Evolutionary conservation across 495 filamentous ascomycete species (phyloP).

Genomic region (Endocarpon pusillum): DNA sequence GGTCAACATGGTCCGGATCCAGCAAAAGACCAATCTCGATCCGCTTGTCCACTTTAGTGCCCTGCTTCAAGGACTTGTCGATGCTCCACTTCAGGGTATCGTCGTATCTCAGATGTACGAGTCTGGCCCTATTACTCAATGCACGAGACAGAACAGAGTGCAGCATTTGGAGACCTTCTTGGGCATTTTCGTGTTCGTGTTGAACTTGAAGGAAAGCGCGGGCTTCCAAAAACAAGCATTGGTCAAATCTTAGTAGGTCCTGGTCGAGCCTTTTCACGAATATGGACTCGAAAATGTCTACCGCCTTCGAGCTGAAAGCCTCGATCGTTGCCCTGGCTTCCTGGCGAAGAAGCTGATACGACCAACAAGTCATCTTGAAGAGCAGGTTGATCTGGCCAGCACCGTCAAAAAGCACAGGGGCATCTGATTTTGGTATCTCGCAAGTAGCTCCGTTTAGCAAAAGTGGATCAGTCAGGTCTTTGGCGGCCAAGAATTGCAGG

Average conservation of each 20-base stretch:
- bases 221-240: no score
- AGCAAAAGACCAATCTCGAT: constrained; percentile 53
- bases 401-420: constrained; percentile 44
- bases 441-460: constrained; percentile 28
- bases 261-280: constrained; percentile 62
- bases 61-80: constrained; percentile 10
- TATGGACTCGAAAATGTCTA: constrained; percentile 64
- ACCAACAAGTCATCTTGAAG: constrained; percentile 84
- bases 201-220: background rate
- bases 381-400: constrained; percentile 59
- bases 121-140: constrained; percentile 52
- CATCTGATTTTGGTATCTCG: constrained; percentile 13
- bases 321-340: constrained; percentile 54
- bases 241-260: constrained; percentile 55
- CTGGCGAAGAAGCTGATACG: constrained; percentile 49
- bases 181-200: background rate
- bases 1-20: constrained; percentile 48
- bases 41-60: constrained; percentile 12
- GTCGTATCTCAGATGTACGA: constrained; percentile 39
- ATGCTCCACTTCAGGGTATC: constrained; percentile 21
- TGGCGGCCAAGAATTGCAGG: constrained; percentile 62
- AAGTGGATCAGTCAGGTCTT: constrained; percentile 50
- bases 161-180: background rate
- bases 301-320: constrained; percentile 54
- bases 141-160: constrained; percentile 49